Percentiles rank a stretch among this genome's conserved stretches.
Evolutionary conservation across 2,329 filamentous ascomycete species (phyloP).

Genomic region (Penicillium sp.): DNA sequence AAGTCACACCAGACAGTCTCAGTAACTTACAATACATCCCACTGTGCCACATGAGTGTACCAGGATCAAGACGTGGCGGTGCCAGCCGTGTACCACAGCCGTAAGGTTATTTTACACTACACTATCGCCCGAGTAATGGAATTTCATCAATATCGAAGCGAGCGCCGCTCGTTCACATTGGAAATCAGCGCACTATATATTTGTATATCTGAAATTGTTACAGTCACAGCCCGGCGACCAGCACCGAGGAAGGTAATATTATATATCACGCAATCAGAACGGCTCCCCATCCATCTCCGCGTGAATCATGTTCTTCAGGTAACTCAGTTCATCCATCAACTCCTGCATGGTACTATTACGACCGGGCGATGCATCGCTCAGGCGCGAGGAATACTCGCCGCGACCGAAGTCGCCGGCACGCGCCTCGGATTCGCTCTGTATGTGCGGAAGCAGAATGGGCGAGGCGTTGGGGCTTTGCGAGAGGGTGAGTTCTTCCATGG

Average conservation of each 20-base stretch:
- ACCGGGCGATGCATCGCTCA: constrained; percentile 21
- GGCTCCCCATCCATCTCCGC: constrained; percentile 28
- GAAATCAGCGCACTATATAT: constrained; percentile 1
- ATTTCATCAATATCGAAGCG: no score
- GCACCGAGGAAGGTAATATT: constrained; percentile 16
- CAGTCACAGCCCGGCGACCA: constrained; percentile 14
- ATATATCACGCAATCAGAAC: constrained; percentile 12
- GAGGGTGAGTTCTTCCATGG: constrained; percentile 29
- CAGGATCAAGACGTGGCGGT: no score
- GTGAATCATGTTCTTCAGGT: constrained; percentile 50
- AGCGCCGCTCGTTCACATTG: no score
- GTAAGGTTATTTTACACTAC: no score
- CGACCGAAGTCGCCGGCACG: neutral
- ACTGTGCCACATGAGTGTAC: no score
- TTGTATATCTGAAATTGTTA: constrained; percentile 2
- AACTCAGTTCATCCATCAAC: constrained; percentile 52
- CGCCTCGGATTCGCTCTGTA: constrained; percentile 4
- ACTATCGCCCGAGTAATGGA: no score
- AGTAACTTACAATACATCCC: no score
- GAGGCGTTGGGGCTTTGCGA: constrained; percentile 26
- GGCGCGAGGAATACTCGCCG: constrained; percentile 7
- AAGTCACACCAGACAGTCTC: no score
- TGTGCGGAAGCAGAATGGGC: constrained; percentile 22
- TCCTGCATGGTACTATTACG: constrained; percentile 46
- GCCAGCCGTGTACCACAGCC: no score